Evolutionary conservation across 2,329 filamentous ascomycete genomes (phyloP), one percentile per base, ranked within the genome.

Genomic region (Cadophora malorum): DNA sequence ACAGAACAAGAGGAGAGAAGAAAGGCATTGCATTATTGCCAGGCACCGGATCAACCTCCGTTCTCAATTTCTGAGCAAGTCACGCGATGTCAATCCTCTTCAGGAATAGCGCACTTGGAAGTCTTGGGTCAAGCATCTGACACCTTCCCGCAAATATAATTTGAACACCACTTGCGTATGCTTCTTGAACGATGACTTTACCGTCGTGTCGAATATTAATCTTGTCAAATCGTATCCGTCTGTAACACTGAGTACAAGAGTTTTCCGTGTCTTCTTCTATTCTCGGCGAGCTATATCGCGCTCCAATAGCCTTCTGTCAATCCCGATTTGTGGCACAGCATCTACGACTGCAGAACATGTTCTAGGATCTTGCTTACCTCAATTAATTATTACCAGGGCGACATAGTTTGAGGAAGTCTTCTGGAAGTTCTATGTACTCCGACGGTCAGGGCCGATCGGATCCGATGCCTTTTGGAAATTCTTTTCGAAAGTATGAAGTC

Each of bases 321-420:
- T 41, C 4, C 19, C 38, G 10, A 33, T 6, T 49, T 62, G 59
- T 49, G 45, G 59, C 56, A 59, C 56, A 59, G 56, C 28, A 45
- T n/a, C 56, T 3, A 41, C 21, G n/a, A 35, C 35, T 59, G 56
- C 35, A 59, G 35, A 59, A 59, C 56, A 59, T 25, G 6, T 45
- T n/a, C 33, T 33, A 38, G 56, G 31, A 14, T 41, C 8, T 12
- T 19, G 33, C 33, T 41, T 59, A 45, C 33, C 5, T 41, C 35
- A 41, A 28, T 41, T 25, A 19, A 45, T 45, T 9, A 35, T 35
- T 6, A 58, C 31, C 19, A 38, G 55, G 55, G 33, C 23, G 31
- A 14, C 9, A 58, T 16, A 58, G 31, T 38, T 38, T 21, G 16
- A 9, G 2, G 16, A 56, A 35, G 53, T 56, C 53, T 56, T 38